A percentile compares a stretch with the other conserved stretches of the same genome.
Conservation (phyloP, 2,329 filamentous ascomycete species). For the Immersiporthe knoxdaviesiana region DNA sequence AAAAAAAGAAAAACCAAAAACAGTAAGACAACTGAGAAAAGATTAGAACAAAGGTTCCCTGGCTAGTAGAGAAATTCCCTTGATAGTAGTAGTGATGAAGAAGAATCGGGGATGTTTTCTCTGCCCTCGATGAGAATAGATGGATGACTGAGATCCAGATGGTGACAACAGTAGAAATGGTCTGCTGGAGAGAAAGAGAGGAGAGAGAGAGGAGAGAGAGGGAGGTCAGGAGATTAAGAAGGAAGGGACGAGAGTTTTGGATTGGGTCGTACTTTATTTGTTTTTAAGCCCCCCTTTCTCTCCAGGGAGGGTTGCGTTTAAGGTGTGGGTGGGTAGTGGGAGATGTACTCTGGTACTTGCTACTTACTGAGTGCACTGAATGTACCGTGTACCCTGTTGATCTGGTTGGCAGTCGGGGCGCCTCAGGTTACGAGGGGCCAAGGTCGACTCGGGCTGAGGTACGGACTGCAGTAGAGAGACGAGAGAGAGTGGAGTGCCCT, state of each 20-base stretch:
- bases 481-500: background rate
- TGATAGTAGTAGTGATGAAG: constrained; percentile 12
- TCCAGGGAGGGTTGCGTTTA: constrained; percentile 17
- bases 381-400: background rate
- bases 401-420: background rate
- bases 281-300: constrained; percentile 13
- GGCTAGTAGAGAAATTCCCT: constrained; percentile 2
- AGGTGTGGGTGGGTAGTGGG: background rate
- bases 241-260: constrained; percentile 28
- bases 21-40: constrained; percentile 26
- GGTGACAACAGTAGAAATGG: constrained; percentile 22
- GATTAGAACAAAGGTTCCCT: constrained; percentile 8
- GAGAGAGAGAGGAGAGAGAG: background rate
- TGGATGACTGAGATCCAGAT: constrained; percentile 16
- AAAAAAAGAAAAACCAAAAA: constrained; percentile 36
- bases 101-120: constrained; percentile 8
- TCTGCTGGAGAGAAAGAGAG: constrained; percentile 11
- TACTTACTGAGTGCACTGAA: background rate
- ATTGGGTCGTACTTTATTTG: constrained; percentile 31
- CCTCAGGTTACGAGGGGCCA: background rate
- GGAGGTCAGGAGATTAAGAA: constrained; percentile 23
- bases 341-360: background rate
- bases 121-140: constrained; percentile 10
- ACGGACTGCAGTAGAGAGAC: background rate
- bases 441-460: background rate